These are phyloP conservation scores for Polychaeton citri DNA, from an alignment of 2,329 filamentous ascomycete species.

Conservation along the genomic window DNA sequence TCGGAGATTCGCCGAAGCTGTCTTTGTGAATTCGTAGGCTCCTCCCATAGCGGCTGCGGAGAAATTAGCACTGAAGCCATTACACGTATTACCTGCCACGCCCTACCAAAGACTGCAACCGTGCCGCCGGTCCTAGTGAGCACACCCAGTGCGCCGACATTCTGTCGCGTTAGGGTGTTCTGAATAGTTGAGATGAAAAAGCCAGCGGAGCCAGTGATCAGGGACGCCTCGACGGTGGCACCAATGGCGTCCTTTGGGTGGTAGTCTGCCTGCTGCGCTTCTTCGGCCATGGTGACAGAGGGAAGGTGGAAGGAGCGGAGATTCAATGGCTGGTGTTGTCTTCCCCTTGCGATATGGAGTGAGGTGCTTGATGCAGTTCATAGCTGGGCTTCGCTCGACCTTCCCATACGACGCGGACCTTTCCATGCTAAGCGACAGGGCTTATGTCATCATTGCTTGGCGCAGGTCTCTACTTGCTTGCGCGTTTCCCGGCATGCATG, in stretches of 20 bases:
- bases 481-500: no score
- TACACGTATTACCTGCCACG: background rate
- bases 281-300: conserved; percentile 28
- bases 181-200: conserved; percentile 64
- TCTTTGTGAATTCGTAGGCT: conserved; percentile 64
- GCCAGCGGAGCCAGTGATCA: conserved; percentile 54
- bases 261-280: conserved; percentile 39
- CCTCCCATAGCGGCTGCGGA: conserved; percentile 54
- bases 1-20: conserved; percentile 70
- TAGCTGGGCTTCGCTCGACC: no score
- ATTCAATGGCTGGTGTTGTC: conserved; percentile 1
- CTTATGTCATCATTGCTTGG: no score
- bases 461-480: no score
- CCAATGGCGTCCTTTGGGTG: conserved; percentile 64
- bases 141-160: conserved; percentile 67
- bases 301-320: conserved; percentile 1
- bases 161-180: conserved; percentile 74
- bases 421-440: no score
- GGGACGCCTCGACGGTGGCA: conserved; percentile 48
- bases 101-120: conserved; percentile 53
- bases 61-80: conserved; percentile 7
- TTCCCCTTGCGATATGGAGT: no score
- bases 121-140: conserved; percentile 67
- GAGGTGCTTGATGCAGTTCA: no score
- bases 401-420: no score